Base-by-base conservation (phyloP, 176 grass and related monocot species). In the Zea luxurians region DNA sequence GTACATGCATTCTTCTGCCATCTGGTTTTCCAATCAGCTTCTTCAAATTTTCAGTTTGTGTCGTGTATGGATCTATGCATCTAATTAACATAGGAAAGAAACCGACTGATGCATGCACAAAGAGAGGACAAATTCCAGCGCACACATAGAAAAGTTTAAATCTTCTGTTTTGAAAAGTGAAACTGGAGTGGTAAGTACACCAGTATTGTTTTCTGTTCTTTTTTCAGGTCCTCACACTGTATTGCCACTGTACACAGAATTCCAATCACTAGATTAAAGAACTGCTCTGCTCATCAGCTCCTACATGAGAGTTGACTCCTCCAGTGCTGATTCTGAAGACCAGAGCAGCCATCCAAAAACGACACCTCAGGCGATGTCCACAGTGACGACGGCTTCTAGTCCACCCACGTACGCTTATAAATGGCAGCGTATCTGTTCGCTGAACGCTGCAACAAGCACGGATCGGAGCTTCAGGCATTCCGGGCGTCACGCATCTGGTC, bases 311-410 rank as follows among this genome's bases (percentile, higher is more conserved):
- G 58, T 61, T 70, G 68, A 49, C 45, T 17, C 48, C 40, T 7
- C 27, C 27, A 27, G 27, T 27, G 27, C 27, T 27, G 27, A 27
- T 27, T 27, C 27, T 27, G 18, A 27, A 43, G 17, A 13, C 54
- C 11, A 3, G 78, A 11, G n/a, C 46, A 74, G 44, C 3, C n/a
- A 12, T 53, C 36, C 69, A 55, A 82, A 69, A 10, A 66, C 4
- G 70, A 66, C 80, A 54, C 40, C 75, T 77, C 78, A 82, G 60
- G 66, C 57, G 48, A 49, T 70, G 82, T 68, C 42, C 55, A 71
- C 54, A 65, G 47, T 66, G 17, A 42, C 48, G 50, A 52, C 61
- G 17, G 16, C 44, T 59, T 10, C 45, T 44, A 64, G 46, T n/a
- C 64, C 7, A 27, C 27, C 27, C 27, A 27, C 27, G 27, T 3